phyloP scores from a whole-genome alignment of 805 yeast genomes.

The Saturnispora sanitii region DNA sequence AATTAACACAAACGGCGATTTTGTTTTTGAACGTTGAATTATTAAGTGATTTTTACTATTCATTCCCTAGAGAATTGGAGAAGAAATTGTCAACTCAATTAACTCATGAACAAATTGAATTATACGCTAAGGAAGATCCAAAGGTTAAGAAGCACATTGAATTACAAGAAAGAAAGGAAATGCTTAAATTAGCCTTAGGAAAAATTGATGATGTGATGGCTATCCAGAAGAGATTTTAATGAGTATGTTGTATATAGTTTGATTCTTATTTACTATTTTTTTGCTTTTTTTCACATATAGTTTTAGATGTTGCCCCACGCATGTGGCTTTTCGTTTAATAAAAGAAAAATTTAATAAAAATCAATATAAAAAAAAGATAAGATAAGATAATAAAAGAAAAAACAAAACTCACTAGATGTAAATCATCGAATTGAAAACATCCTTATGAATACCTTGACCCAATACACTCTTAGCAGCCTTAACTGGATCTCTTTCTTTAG shows the following conservation, averaged over 20 bases:
- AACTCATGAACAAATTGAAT: slow-evolving; percentile 68
- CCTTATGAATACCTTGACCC: slow-evolving; percentile 16
- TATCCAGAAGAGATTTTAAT: slow-evolving; percentile 34
- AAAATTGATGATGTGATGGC: slow-evolving; percentile 83
- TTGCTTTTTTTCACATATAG: not conserved
- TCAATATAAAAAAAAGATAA: not conserved
- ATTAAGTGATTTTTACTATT: slow-evolving; percentile 88
- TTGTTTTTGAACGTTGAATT: slow-evolving; percentile 88
- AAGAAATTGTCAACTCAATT: slow-evolving; percentile 53
- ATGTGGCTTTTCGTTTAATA: not conserved
- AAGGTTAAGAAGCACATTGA: slow-evolving; percentile 84
- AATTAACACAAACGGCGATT: slow-evolving; percentile 87
- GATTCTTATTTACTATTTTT: not conserved
- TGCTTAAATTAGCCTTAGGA: slow-evolving; percentile 70
- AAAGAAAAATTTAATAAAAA: not conserved
- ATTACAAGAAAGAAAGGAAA: slow-evolving; percentile 84
- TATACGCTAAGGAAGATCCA: slow-evolving; percentile 91
- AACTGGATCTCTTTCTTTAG: slow-evolving; percentile 11
- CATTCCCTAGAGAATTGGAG: slow-evolving; percentile 91
- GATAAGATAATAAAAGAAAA: not conserved
- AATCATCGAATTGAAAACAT: slow-evolving; percentile 16
- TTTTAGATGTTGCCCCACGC: too few relatives aligned
- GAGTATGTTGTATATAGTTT: not conserved
- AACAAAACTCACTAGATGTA: slow-evolving; percentile 10
- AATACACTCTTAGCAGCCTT: slow-evolving; percentile 14